phyloP scores from a whole-genome alignment of 2,329 filamentous ascomycete genomes.

The Fusarium sp. region DNA sequence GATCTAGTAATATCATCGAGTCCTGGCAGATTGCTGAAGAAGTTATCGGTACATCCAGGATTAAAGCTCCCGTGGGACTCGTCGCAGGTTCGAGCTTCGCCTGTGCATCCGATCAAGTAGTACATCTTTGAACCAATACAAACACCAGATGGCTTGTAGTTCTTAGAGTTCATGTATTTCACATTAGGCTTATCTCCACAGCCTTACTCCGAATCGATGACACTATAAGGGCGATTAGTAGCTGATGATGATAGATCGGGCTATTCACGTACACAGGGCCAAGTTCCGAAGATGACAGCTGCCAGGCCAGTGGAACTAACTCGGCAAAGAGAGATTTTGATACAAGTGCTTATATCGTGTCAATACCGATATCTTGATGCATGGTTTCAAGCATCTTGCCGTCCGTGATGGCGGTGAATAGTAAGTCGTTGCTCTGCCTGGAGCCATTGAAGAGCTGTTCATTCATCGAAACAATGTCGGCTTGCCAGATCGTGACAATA shows the following conservation, averaged over 20 bases:
- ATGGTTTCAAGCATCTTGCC: not conserved
- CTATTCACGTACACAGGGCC: not conserved
- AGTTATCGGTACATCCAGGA: not conserved
- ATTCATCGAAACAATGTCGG: not conserved
- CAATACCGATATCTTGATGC: not conserved
- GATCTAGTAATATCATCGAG: not conserved
- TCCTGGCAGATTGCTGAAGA: not conserved
- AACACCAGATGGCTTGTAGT: not conserved
- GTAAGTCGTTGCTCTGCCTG: not conserved
- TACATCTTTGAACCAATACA: not conserved
- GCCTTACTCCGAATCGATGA: not conserved
- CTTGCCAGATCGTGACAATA: not conserved
- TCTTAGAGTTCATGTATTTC: not conserved
- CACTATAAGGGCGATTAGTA: not conserved
- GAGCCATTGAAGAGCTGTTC: not conserved
- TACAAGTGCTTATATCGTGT: not conserved
- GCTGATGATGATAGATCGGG: not conserved
- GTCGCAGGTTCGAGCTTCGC: not conserved
- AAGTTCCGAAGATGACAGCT: not conserved
- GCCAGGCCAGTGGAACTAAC: not conserved
- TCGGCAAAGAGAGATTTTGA: not conserved
- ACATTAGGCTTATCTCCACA: not conserved
- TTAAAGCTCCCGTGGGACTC: not conserved
- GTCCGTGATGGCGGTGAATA: not conserved
- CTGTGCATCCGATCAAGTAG: conserved; percentile 1